These are phyloP conservation scores for Parathielavia appendiculata DNA, from an alignment of 495 filamentous ascomycete genomes.

Conservation along the genomic window DNA sequence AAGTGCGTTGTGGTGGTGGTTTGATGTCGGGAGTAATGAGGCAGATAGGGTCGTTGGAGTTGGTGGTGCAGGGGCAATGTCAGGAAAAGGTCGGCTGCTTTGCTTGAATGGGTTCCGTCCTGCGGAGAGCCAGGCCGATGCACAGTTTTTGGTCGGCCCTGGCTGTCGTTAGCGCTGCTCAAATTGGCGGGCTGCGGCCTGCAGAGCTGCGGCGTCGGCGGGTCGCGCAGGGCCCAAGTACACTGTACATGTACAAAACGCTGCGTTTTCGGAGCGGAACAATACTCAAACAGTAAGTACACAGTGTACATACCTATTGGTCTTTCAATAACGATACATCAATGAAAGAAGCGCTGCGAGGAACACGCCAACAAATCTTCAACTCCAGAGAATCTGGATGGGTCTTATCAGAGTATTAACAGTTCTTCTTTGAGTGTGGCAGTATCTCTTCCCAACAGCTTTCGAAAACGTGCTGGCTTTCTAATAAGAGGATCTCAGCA, in stretches of 20 bases:
- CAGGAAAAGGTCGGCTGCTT: not conserved
- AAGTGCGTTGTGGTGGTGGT: not conserved
- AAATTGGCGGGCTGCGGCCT: not conserved
- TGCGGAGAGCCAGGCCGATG: conserved; percentile 2
- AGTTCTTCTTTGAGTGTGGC: too few relatives aligned
- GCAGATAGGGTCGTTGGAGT: not conserved
- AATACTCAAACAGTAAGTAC: conserved; percentile 1
- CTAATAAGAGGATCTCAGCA: too few relatives aligned
- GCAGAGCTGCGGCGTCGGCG: conserved; percentile 21
- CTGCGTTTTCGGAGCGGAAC: not conserved
- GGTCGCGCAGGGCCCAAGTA: not conserved
- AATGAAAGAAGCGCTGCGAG: too few relatives aligned
- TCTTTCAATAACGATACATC: too few relatives aligned
- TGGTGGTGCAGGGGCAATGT: not conserved
- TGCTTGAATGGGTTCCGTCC: not conserved
- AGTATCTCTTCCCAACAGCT: too few relatives aligned
- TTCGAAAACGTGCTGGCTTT: too few relatives aligned
- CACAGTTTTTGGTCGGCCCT: conserved; percentile 8
- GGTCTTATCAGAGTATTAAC: too few relatives aligned
- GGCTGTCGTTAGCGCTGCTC: not conserved
- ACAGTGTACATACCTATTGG: not conserved
- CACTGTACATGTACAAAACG: not conserved
- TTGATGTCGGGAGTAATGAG: not conserved
- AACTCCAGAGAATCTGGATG: too few relatives aligned
- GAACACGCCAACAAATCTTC: too few relatives aligned